Base-by-base conservation (phyloP, 176 grass and related monocot species). In the Rhynchospora tenuis region DNA sequence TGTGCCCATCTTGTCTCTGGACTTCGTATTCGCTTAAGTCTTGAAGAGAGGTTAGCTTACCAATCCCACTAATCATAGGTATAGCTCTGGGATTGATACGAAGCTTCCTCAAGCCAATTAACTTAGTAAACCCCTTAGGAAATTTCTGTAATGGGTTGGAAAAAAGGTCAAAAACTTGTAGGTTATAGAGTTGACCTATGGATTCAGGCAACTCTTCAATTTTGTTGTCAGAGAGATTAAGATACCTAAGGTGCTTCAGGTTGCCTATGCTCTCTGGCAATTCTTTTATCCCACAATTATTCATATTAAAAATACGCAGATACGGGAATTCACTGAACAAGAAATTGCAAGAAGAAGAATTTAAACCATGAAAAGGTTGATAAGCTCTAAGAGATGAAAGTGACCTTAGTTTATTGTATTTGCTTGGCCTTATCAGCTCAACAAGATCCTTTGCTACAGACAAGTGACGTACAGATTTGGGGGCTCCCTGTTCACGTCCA, bases 181-280 rank as follows among this genome's bases (percentile, higher is more conserved):
- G 56, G 29, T 84, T 62, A 28, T 71, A 55, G 78, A 94, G 83
- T 65, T 55, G 80, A 63, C 84, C 63, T 24, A 91, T 59, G 43
- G 73, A 86, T 52, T 71, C 86, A 9, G 89, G 92, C 57, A 94
- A 57, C 12, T 66, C 71, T n/a, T 10, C 81, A 22, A 78, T 38
- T 15, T 43, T 47, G 55, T 64, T 89, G 28, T 23, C 57, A 48
- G 73, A 78, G 12, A 91, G 52, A 73, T 76, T 71, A 24, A 94
- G 66, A 79, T 89, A 94, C 50, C 84, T 87, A 7, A 94, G 87
- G 85, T 94, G 85, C 80, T 86, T 75, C 63, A 88, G 73, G 67
- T 79, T 54, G 19, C 67, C 59, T 31, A 91, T 45, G 19, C 60
- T 83, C 64, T 86, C 73, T 2, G 89, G 87, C 17, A 94, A 78